phyloP scores from a whole-genome alignment of 2,329 filamentous ascomycete species.

The Cladosporium halotolerans region DNA sequence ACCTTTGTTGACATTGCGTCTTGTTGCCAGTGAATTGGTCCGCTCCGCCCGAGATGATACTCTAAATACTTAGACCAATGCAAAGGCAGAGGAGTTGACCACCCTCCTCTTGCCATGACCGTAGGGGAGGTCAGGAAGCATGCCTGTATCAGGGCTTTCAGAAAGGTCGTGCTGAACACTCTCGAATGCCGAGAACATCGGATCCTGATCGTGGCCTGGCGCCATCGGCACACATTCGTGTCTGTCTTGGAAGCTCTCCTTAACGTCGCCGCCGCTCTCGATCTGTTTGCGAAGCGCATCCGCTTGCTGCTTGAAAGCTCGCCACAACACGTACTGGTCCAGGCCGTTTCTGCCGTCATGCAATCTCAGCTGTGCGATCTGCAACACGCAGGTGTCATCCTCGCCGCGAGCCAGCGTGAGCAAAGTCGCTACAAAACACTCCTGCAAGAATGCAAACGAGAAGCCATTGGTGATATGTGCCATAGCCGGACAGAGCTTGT shows the following conservation, averaged over 20 bases:
- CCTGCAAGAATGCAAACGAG: conserved; percentile 64
- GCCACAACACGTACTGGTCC: conserved; percentile 52
- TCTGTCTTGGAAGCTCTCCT: background rate
- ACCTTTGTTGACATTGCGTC: too few relatives aligned
- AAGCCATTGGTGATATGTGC: conserved; percentile 57
- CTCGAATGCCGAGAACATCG: too few relatives aligned
- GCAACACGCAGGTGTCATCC: conserved; percentile 17
- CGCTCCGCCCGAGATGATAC: background rate
- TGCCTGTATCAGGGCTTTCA: background rate
- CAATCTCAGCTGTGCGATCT: background rate
- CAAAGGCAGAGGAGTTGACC: conserved; percentile 5
- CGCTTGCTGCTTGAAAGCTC: conserved; percentile 57
- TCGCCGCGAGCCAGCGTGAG: conserved; percentile 48
- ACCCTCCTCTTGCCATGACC: background rate
- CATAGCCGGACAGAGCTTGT: conserved; percentile 50
- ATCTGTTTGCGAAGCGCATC: conserved; percentile 56
- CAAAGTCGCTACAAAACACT: conserved; percentile 59
- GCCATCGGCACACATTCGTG: too few relatives aligned
- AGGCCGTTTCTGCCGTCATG: conserved; percentile 25
- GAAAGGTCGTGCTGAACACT: too few relatives aligned
- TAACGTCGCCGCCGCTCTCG: conserved; percentile 18
- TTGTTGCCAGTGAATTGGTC: too few relatives aligned
- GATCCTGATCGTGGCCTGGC: too few relatives aligned
- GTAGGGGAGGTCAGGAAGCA: background rate
- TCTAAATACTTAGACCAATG: background rate